These are phyloP conservation scores for Globisporangium camurandrum DNA, from an alignment of 352 stramenopile species.

Conservation along the genomic window DNA sequence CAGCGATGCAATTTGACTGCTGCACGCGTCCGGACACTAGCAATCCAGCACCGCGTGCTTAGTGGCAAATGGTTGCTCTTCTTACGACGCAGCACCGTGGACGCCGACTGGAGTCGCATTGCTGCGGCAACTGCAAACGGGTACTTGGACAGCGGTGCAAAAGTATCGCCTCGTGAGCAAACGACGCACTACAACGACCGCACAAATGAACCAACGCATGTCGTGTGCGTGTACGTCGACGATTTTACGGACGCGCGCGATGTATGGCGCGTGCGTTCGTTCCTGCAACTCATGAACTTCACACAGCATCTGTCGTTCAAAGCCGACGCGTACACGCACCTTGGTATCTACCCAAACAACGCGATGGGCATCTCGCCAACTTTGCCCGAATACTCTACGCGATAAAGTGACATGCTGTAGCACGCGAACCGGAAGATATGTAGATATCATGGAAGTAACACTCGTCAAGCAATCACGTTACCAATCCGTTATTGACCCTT, in stretches of 20 bases:
- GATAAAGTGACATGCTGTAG: too few relatives aligned
- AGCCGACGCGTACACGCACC: conserved; percentile 13
- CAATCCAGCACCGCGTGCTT: conserved; percentile 2
- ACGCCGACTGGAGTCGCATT: conserved; percentile 4
- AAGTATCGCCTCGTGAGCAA: conserved; percentile 10
- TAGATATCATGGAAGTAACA: too few relatives aligned
- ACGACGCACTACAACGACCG: neutral
- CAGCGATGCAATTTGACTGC: neutral
- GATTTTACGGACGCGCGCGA: conserved; percentile 7
- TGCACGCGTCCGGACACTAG: neutral
- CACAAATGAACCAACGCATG: neutral
- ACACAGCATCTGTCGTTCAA: conserved; percentile 7
- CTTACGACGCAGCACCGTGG: neutral
- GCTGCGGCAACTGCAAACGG: neutral
- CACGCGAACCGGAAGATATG: too few relatives aligned
- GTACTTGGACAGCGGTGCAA: neutral
- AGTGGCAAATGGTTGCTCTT: conserved; percentile 15
- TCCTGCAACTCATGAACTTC: conserved; percentile 4
- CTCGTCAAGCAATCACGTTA: too few relatives aligned
- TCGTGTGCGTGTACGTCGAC: conserved; percentile 11
- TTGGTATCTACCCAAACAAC: conserved; percentile 10
- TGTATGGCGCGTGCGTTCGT: conserved; percentile 2
- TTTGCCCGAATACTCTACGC: neutral
- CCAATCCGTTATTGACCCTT: too few relatives aligned
- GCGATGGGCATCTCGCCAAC: conserved; percentile 2